phyloP scores from a whole-genome alignment of 441 rosid genomes.

The Macaranga tanarius region DNA sequence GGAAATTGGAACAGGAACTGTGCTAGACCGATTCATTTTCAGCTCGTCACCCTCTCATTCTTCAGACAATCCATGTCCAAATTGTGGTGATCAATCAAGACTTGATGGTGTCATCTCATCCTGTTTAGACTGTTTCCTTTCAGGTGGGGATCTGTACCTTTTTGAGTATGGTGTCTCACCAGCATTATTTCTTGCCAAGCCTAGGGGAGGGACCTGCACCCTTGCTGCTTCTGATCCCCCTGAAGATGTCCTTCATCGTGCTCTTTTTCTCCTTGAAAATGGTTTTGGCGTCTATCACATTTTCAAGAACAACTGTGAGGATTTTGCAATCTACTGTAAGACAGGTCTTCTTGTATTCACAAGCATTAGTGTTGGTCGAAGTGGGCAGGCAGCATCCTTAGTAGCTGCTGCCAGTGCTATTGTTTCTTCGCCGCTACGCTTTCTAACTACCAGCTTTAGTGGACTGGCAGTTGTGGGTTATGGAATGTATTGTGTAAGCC shows the following conservation, averaged over 20 bases:
- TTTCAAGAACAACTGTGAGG: constrained; percentile 79
- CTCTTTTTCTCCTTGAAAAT: constrained; percentile 49
- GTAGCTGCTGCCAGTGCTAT: constrained; percentile 46
- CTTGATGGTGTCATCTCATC: constrained; percentile 62
- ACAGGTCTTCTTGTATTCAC: constrained; percentile 59
- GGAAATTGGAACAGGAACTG: constrained; percentile 73
- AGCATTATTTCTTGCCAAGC: constrained; percentile 57
- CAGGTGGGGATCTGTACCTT: constrained; percentile 59
- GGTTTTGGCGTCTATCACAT: constrained; percentile 67
- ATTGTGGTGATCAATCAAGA: constrained; percentile 50
- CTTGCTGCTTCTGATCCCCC: constrained; percentile 63
- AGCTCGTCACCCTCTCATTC: constrained; percentile 47
- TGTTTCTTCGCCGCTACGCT: constrained; percentile 46
- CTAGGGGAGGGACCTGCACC: constrained; percentile 83
- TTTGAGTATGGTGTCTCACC: constrained; percentile 56
- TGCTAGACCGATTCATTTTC: constrained; percentile 48
- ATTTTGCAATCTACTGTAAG: constrained; percentile 83
- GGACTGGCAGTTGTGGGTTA: constrained; percentile 48
- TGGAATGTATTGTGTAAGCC: constrained; percentile 50
- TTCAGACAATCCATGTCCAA: constrained; percentile 48
- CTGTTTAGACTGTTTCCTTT: constrained; percentile 73
- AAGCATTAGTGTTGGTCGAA: constrained; percentile 52
- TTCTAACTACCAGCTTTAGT: constrained; percentile 44
- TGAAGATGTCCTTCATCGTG: constrained; percentile 56
- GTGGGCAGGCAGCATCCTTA: constrained; percentile 70